Base-by-base conservation (phyloP, 176 grass and related monocot species). In the Aegilops umbellulata region DNA sequence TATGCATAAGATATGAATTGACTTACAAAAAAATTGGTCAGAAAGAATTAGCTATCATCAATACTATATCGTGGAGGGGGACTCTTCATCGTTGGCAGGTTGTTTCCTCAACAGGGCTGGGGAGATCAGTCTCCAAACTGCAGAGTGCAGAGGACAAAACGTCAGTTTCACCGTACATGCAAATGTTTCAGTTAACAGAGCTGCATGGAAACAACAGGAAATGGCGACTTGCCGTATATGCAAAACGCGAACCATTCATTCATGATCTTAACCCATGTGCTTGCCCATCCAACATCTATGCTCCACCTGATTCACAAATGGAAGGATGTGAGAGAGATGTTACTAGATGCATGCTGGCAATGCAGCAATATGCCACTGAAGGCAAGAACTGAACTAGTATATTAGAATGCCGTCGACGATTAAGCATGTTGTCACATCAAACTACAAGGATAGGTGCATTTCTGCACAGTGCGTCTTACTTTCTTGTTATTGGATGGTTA, bases 261-360 rank as follows among this genome's bases (percentile, higher is more conserved):
- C 47, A 92, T 87, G 82, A 95, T 92, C 66, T 98, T 98, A 29
- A 98, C 85, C 90, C 94, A 98, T 76, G 94, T 94, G 75, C 97
- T 98, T 32, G 82, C 88, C 97, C 94, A 96, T 30, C 94, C 97
- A 77, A 94, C 86, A 89, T 98, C 94, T 84, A 95, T 95, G 75
- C 94, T 98, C 94, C 97, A 94, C 73, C 97, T 98, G 90, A 32
- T 89, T 84, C 4, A 76, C 8, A 86, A 7, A 36, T 82, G 64
- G 34, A 58, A 77, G 60, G 70, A 13, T 23, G 80, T 30, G 10
- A 80, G 34, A 44, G 30, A 36, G 63, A 24, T 31, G 17, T 23
- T 62, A 17, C 13, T 38, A 14, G 26, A 60, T 89, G 67, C 8
- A 85, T 23, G 3, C 30, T 73, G 24, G 68, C 23, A 66, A 30